Evolutionary conservation across 108 stramenopile genomes (phyloP), one percentile per base, ranked within the genome.

Genomic region (Aurantiochytrium sp.): DNA sequence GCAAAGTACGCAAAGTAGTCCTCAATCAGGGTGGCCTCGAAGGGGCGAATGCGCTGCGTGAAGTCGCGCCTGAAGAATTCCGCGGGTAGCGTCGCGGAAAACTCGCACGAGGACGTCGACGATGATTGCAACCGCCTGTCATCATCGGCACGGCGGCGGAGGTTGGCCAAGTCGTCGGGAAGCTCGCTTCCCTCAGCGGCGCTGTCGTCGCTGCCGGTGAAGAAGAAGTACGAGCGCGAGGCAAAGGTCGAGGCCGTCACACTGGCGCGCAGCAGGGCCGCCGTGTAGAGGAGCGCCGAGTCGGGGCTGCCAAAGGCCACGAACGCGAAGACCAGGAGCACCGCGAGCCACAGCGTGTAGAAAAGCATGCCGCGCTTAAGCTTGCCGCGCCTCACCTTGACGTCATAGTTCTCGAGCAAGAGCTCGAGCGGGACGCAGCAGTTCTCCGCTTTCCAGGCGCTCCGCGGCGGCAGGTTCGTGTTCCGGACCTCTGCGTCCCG

Each of bases 341-440:
- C 39, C 36, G 24, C 39, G 2, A 81, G 36, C 73, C 73, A 81
- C 19, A 81, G 10, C 1, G 24, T 30, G 30, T 81, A 48, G 32
- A 81, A 48, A 1, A 48, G 42, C 36, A 81, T 81, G 27, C 73
- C 73, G 6, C 45, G 39, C 42, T 48, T 12, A 22, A 81, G 73
- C 12, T 24, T 12, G 42, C 21, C 73, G 6, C 30, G 39, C 73
- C 24, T 6, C 12, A 81, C 42, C 1, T 81, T 48, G 42, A 41
- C 45, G 19, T 41, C 45, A 42, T 22, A 81, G 42, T 41, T 81
- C 24, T 81, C 73, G 27, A 81, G 73, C 4, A 81, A 24, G 42
- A 81, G 73, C 36, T 41, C 73, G 8, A 48, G n/a, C 6, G 73
- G 73, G 45, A 81, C 73, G 30, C 73, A 81, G 45, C 73, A 81